Conservation (phyloP, 1,139 yeast species). For the Petasospora rhodanensis region DNA sequence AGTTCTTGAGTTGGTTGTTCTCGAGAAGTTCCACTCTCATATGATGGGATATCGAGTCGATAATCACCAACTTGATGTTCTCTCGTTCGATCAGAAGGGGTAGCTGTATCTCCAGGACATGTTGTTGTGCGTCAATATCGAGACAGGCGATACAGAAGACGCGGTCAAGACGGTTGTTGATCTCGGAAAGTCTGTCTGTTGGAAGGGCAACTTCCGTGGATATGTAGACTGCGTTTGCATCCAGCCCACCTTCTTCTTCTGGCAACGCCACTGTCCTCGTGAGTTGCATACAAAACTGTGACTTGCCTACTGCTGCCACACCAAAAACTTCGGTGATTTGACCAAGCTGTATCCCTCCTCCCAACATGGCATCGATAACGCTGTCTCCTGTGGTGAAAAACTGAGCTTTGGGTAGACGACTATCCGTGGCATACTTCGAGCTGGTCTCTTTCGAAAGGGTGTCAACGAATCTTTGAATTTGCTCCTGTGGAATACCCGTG, state of each 20-base stretch:
- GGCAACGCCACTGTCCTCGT: constrained; percentile 54
- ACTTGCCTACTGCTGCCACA: constrained; percentile 79
- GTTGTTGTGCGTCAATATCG: constrained; percentile 71
- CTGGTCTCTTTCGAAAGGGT: constrained; percentile 3
- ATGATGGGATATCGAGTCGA: constrained; percentile 89
- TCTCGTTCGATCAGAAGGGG: constrained; percentile 47
- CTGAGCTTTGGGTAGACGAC: not conserved
- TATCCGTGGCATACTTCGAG: not conserved
- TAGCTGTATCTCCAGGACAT: constrained; percentile 64
- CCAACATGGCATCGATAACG: constrained; percentile 48
- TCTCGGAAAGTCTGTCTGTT: constrained; percentile 49
- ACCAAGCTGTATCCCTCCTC: constrained; percentile 68
- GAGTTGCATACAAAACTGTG: constrained; percentile 68
- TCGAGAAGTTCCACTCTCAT: constrained; percentile 62
- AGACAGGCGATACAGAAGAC: constrained; percentile 61
- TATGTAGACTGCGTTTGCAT: constrained; percentile 45
- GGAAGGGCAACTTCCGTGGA: constrained; percentile 75
- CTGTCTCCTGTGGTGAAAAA: constrained; percentile 57
- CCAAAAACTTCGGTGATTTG: constrained; percentile 79
- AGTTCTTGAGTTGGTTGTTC: constrained; percentile 16
- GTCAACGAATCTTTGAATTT: constrained; percentile 6
- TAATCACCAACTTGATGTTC: constrained; percentile 49
- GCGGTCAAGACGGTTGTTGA: constrained; percentile 34
- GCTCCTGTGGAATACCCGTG: constrained; percentile 32
- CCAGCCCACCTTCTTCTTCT: constrained; percentile 41